A percentile compares a stretch with the other conserved stretches of the same genome.
Conservation (phyloP, 2,329 filamentous ascomycete genomes). For the Alternaria gansuensis region DNA sequence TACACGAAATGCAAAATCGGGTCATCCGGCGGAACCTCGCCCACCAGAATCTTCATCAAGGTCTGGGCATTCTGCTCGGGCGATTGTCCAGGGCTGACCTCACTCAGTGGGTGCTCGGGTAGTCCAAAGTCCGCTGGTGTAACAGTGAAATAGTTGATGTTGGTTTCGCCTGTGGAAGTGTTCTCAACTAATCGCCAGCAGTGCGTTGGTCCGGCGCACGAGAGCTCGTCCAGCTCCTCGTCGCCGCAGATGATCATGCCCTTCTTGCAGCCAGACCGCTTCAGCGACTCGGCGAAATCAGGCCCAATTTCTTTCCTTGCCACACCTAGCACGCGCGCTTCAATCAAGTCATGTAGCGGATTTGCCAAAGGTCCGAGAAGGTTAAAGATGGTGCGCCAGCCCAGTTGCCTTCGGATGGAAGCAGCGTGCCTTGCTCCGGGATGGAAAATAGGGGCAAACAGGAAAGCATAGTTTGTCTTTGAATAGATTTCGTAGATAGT, state of each 20-base stretch:
- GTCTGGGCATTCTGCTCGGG: conserved; percentile 89
- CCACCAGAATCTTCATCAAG: conserved; percentile 76
- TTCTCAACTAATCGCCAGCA: conserved; percentile 81
- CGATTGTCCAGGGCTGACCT: conserved; percentile 84
- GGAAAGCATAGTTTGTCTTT: conserved; percentile 88
- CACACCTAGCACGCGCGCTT: conserved; percentile 93
- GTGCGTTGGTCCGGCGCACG: conserved; percentile 84
- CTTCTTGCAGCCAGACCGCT: conserved; percentile 78
- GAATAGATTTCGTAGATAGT: conserved; percentile 78
- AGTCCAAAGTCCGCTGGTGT: conserved; percentile 89
- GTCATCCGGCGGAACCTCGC: conserved; percentile 76
- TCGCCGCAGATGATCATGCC: conserved; percentile 91
- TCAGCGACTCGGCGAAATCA: conserved; percentile 86
- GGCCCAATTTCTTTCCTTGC: conserved; percentile 86
- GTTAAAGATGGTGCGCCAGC: conserved; percentile 97
- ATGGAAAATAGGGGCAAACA: conserved; percentile 96
- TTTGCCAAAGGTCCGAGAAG: conserved; percentile 92
- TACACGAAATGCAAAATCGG: conserved; percentile 93
- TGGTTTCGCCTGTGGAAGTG: conserved; percentile 57
- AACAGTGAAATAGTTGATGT: conserved; percentile 79
- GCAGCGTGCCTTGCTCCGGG: conserved; percentile 92
- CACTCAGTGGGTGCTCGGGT: conserved; percentile 73
- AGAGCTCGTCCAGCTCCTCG: conserved; percentile 95
- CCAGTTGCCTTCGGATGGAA: conserved; percentile 83
- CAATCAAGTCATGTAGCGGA: conserved; percentile 78